Evolutionary conservation across 1,139 yeast species (phyloP).

Genomic region (Protomyces pachydermus): DNA sequence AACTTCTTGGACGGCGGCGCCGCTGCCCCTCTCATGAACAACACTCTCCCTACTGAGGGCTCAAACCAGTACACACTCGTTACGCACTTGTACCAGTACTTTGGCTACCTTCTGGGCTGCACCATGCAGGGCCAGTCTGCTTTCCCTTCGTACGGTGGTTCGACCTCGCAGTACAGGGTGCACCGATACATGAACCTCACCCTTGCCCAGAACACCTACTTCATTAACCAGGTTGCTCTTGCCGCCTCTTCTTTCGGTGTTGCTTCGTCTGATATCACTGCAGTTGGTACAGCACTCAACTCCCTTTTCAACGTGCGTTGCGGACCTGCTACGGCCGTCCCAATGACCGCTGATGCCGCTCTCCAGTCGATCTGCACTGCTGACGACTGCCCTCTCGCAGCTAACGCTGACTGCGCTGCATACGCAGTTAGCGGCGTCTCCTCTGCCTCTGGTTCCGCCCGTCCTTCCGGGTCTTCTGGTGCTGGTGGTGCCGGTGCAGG

Average conservation of each 20-base stretch:
- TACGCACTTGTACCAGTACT: slow-evolving; percentile 25
- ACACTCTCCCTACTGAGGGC: slow-evolving; percentile 18
- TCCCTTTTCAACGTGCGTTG: slow-evolving; percentile 16
- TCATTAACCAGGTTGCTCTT: slow-evolving; percentile 21
- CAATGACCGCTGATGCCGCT: slow-evolving; percentile 15
- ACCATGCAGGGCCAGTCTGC: slow-evolving; percentile 18
- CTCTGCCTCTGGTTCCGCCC: slow-evolving; percentile 15
- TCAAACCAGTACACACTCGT: slow-evolving; percentile 22
- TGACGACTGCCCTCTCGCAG: slow-evolving; percentile 25
- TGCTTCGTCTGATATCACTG: slow-evolving; percentile 15
- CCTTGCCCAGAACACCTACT: slow-evolving; percentile 20
- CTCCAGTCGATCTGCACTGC: slow-evolving; percentile 22
- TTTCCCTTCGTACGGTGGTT: slow-evolving; percentile 15
- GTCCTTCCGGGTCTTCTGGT: slow-evolving; percentile 12
- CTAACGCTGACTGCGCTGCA: slow-evolving; percentile 13
- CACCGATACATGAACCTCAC: slow-evolving; percentile 24
- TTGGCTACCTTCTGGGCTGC: slow-evolving; percentile 20
- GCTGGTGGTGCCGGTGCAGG: background rate
- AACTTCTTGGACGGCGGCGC: slow-evolving; percentile 25
- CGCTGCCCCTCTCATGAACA: slow-evolving; percentile 19
- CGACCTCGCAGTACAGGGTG: slow-evolving; percentile 20
- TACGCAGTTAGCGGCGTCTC: slow-evolving; percentile 3
- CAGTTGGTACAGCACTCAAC: slow-evolving; percentile 17
- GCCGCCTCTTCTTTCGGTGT: slow-evolving; percentile 22
- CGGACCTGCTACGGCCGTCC: slow-evolving; percentile 5